Evolutionary conservation across 179 eudicot genomes (phyloP).

Genomic region (Pouteria campechiana): DNA sequence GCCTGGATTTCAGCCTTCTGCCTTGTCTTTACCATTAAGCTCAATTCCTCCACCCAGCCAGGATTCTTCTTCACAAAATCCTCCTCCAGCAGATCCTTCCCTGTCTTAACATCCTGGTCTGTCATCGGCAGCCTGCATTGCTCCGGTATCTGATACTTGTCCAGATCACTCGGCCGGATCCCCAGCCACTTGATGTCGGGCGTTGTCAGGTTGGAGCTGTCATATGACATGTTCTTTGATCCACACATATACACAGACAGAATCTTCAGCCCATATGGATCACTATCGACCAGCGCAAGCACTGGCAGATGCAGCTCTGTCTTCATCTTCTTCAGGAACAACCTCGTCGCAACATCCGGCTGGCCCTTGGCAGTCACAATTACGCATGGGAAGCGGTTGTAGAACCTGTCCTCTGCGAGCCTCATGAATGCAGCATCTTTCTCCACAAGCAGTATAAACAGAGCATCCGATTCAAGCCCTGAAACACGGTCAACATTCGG

Average conservation of each 20-base stretch:
- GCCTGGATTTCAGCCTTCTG: constrained; percentile 99
- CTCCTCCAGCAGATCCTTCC: constrained; percentile 92
- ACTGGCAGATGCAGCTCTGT: constrained; percentile 79
- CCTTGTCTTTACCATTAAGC: constrained; percentile 88
- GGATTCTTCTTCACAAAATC: constrained; percentile 99
- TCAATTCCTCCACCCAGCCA: constrained; percentile 90
- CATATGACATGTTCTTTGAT: constrained; percentile 98
- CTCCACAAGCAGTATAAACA: constrained; percentile 75
- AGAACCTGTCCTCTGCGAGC: constrained; percentile 81
- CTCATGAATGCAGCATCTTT: constrained; percentile 94
- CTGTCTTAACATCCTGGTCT: constrained; percentile 96
- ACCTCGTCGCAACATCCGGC: constrained; percentile 89
- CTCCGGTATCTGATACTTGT: constrained; percentile 89
- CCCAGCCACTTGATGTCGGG: constrained; percentile 98
- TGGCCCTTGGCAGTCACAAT: constrained; percentile 92
- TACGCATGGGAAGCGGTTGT: constrained; percentile 83
- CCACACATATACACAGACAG: constrained; percentile 97
- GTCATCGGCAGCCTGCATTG: constrained; percentile 99
- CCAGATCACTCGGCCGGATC: constrained; percentile 92
- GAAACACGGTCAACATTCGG: constrained; percentile 90
- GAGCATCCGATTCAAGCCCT: constrained; percentile 78
- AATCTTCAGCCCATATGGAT: constrained; percentile 92
- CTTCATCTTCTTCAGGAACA: constrained; percentile 86
- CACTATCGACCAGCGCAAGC: constrained; percentile 87
- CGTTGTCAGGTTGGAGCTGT: constrained; percentile 85